These are phyloP conservation scores for Neurospora sp. DNA, from an alignment of 495 filamentous ascomycete species.

Conservation along the genomic window DNA sequence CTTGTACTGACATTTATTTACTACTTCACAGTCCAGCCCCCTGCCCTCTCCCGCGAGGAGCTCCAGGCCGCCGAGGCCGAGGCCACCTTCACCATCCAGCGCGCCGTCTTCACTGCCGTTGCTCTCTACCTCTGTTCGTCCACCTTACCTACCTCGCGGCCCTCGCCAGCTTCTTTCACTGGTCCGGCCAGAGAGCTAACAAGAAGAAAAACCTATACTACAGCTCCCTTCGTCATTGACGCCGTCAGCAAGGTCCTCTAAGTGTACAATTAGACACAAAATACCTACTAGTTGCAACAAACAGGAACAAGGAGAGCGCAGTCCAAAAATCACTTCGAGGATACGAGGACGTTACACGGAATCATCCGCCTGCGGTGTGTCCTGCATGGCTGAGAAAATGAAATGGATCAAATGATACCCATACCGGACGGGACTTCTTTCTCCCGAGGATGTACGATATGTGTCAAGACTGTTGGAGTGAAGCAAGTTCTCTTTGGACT, in stretches of 20 bases:
- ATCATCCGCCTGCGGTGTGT: not conserved
- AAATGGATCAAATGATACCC: not conserved
- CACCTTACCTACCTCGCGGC: not conserved
- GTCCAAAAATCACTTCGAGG: not conserved
- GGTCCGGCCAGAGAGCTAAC: not conserved
- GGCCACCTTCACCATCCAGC: constrained; percentile 56
- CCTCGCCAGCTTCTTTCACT: not conserved
- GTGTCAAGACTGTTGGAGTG: not conserved
- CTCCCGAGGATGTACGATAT: not conserved
- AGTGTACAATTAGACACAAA: not conserved
- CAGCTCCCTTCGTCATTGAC: constrained; percentile 77
- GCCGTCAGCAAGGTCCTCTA: constrained; percentile 67
- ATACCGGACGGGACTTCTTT: not conserved
- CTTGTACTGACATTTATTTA: not conserved
- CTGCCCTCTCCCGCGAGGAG: constrained; percentile 41
- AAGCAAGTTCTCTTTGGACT: not conserved
- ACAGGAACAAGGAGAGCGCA: not conserved
- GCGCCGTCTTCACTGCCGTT: constrained; percentile 49
- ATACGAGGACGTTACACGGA: not conserved
- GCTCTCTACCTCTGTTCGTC: constrained; percentile 76
- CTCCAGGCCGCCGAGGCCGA: constrained; percentile 56
- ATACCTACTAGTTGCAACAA: not conserved
- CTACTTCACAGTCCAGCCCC: constrained; percentile 32
- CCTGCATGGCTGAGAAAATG: not conserved
- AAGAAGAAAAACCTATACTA: not conserved